Evolutionary conservation across 2,329 filamentous ascomycete species (phyloP), one percentile per base, ranked within the genome.

Genomic region (Talaromyces piceae): DNA sequence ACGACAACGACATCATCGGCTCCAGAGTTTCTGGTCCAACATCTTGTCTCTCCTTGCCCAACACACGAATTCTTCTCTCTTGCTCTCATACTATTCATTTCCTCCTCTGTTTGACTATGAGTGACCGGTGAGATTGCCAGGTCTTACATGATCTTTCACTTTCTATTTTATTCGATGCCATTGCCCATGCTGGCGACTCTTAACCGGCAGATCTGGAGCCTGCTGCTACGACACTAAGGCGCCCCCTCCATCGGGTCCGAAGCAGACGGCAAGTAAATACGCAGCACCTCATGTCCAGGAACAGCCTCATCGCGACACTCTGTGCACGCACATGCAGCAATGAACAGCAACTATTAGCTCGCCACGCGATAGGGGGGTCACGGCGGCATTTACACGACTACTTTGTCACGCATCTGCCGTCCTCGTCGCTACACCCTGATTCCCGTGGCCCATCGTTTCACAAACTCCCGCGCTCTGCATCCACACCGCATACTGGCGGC

Each of bases 341-440:
- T 22, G 58, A 59, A 28, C 52, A 57, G 37, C 41, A n/a, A n/a
- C n/a, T n/a, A n/a, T n/a, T 54, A 18, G 13, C 56, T 54, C 23
- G 50, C 56, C 50, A 47, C 48, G 30, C 50, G 46, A 18, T 50
- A 53, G 26, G 41, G 46, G 27, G 28, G 9, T 16, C 5, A 51
- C 73, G 71, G 48, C 78, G 80, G 45, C 68, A 70, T 56, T 97
- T 97, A 69, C 90, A 96, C 73, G 90, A 94, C 61, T 97, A 98
- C 75, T 98, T 98, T 69, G 88, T 97, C 54, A 95, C 93, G 7
- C 89, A 96, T 67, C 80, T 98, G 1, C 91, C 93, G 4, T 95
- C 90, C 16, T 94, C 90, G 12, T 96, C 91, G 3, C 78, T 95
- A 41, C 88, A 96, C 61, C 91, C 93, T 6, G 91, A 97, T 69